Evolutionary conservation across 75 land plant genomes (phyloP).

Genomic region (Isoetes taiwanensis): DNA sequence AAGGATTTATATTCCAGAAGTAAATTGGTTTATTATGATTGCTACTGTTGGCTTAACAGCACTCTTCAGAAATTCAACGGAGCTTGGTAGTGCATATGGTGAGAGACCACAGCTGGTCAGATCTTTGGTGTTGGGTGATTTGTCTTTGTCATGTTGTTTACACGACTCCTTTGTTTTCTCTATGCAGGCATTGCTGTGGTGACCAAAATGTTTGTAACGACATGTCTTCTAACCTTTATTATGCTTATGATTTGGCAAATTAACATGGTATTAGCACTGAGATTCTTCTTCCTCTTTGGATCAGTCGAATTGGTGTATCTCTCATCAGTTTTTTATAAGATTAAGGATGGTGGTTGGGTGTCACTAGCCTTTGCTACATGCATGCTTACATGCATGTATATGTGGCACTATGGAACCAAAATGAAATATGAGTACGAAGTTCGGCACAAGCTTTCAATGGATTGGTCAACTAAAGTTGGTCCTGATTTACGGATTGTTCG

Average conservation of each 20-base stretch:
- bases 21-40: too few species aligned
- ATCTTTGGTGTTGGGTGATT: too few species aligned
- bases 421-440: conserved; percentile 73
- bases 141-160: too few species aligned
- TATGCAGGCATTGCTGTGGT: conserved; percentile 93
- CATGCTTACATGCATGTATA: conserved; percentile 69
- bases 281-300: conserved; percentile 62
- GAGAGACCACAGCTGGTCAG: too few species aligned
- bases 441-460: conserved; percentile 82
- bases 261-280: conserved; percentile 45
- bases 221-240: conserved; percentile 42
- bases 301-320: conserved; percentile 61
- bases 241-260: conserved; percentile 97
- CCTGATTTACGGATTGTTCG: conserved; percentile 72
- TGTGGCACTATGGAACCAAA: conserved; percentile 94
- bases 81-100: too few species aligned
- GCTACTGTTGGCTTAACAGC: too few species aligned
- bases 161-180: too few species aligned
- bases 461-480: conserved; percentile 67
- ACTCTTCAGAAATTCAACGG: too few species aligned
- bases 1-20: too few species aligned
- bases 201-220: conserved; percentile 80
- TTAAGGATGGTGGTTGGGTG: conserved; percentile 85
- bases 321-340: conserved; percentile 67
- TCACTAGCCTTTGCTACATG: conserved; percentile 68